A percentile compares a stretch with the other conserved stretches of the same genome.
These are phyloP conservation scores for Erythrobasidium hasegawianum DNA, from an alignment of 1,284 basidiomycete species.

Conservation along the genomic window DNA sequence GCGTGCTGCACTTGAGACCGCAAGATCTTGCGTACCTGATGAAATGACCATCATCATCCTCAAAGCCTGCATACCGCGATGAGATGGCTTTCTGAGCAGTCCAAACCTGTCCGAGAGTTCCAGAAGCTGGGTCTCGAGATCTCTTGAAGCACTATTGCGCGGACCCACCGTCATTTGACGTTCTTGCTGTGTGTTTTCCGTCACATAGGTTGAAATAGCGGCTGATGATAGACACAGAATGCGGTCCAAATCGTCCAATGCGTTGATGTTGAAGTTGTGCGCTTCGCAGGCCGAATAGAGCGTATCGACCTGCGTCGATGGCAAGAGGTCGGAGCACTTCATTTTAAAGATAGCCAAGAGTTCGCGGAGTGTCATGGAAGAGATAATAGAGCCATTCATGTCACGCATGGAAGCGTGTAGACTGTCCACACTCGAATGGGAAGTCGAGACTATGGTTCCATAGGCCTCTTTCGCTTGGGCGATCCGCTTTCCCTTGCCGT, in stretches of 20 bases:
- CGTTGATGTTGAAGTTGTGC: conserved; percentile 13
- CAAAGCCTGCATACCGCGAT: conserved; percentile 7
- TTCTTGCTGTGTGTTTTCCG: no score
- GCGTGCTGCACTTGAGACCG: no score
- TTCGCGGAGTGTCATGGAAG: conserved; percentile 12
- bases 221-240: background rate
- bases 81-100: conserved; percentile 13
- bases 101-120: conserved; percentile 17
- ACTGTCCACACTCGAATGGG: background rate
- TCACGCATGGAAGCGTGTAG: background rate
- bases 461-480: conserved; percentile 11
- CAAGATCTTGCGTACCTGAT: conserved; percentile 7
- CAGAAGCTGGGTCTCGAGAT: conserved; percentile 10
- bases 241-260: conserved; percentile 16
- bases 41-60: conserved; percentile 16
- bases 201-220: no score
- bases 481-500: conserved; percentile 24
- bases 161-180: no score
- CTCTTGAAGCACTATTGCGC: no score
- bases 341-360: conserved; percentile 11
- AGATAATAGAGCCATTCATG: conserved; percentile 7
- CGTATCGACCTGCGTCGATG: conserved; percentile 7
- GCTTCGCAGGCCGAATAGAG: conserved; percentile 7
- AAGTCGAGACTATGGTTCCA: background rate
- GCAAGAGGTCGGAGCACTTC: background rate